Evolutionary conservation across 75 land plant genomes (phyloP).

Genomic region (Selaginella tamariscina): DNA sequence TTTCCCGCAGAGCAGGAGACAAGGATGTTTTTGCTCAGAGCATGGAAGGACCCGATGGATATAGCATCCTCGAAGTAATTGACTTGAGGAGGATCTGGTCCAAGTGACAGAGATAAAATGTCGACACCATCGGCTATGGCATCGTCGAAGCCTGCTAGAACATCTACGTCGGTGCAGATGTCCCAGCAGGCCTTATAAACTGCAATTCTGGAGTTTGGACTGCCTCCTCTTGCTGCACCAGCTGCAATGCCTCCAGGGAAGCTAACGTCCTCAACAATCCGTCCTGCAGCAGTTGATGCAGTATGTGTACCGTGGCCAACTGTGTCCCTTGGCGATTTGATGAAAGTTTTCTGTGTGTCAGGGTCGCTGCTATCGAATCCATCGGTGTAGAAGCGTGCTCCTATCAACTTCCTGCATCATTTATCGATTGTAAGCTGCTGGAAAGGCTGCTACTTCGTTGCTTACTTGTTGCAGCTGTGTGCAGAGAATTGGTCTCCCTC

Average conservation of each 20-base stretch:
- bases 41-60: slow-evolving; percentile 71
- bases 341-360: slow-evolving; percentile 3
- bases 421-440: too few species aligned
- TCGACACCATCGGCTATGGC: slow-evolving; percentile 81
- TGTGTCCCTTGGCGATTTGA: slow-evolving; percentile 43
- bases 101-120: slow-evolving; percentile 59
- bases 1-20: slow-evolving; percentile 73
- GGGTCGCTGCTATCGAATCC: slow-evolving; percentile 21
- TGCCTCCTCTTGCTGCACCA: slow-evolving; percentile 60
- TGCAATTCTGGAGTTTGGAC: slow-evolving; percentile 56
- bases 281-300: slow-evolving; percentile 43
- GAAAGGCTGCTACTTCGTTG: neutral
- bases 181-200: slow-evolving; percentile 56
- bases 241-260: slow-evolving; percentile 43
- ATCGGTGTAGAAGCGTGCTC: slow-evolving; percentile 29
- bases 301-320: slow-evolving; percentile 80
- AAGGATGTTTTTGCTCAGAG: slow-evolving; percentile 31
- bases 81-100: slow-evolving; percentile 47
- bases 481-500: slow-evolving; percentile 35
- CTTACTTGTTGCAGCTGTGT: slow-evolving; percentile 23
- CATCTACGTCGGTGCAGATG: slow-evolving; percentile 63
- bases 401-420: slow-evolving; percentile 25
- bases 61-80: slow-evolving; percentile 63
- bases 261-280: slow-evolving; percentile 32
- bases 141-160: slow-evolving; percentile 76